Evolutionary conservation across 1,139 yeast genomes (phyloP).

Genomic region (Diutina mesorugosa): DNA sequence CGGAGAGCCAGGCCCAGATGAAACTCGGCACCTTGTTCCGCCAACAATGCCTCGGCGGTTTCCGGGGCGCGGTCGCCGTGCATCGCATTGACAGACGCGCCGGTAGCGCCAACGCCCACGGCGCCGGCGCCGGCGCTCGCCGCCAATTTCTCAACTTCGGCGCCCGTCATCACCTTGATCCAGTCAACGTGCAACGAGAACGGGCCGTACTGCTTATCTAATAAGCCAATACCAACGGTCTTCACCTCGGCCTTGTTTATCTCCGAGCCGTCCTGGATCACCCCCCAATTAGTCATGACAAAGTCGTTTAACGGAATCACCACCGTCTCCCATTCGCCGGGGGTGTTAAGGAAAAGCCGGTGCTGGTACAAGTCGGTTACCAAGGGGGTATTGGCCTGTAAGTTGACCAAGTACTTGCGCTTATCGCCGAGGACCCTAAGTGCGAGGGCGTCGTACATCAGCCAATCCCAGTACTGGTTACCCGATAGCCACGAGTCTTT

Average conservation of each 20-base stretch:
- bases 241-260: constrained; percentile 55
- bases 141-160: constrained; percentile 29
- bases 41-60: not conserved
- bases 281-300: constrained; percentile 76
- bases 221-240: constrained; percentile 67
- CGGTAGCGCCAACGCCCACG: no score
- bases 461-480: constrained; percentile 52
- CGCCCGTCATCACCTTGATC: constrained; percentile 57
- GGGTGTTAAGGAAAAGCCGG: constrained; percentile 56
- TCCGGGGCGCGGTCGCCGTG: not conserved
- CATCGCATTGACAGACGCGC: not conserved
- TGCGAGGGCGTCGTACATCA: constrained; percentile 42
- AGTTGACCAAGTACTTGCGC: constrained; percentile 64
- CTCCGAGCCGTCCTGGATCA: constrained; percentile 53
- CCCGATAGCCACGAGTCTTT: constrained; percentile 36
- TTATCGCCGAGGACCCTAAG: constrained; percentile 65
- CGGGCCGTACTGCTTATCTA: constrained; percentile 74
- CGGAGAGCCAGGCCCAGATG: not conserved
- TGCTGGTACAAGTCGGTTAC: constrained; percentile 78
- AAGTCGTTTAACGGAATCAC: constrained; percentile 67
- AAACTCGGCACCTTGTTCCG: not conserved
- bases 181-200: constrained; percentile 59
- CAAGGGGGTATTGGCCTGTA: constrained; percentile 71
- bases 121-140: not conserved
- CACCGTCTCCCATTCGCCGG: constrained; percentile 80